Base-by-base conservation (phyloP, 257 asterid species). In the Ligustrum vulgare region DNA sequence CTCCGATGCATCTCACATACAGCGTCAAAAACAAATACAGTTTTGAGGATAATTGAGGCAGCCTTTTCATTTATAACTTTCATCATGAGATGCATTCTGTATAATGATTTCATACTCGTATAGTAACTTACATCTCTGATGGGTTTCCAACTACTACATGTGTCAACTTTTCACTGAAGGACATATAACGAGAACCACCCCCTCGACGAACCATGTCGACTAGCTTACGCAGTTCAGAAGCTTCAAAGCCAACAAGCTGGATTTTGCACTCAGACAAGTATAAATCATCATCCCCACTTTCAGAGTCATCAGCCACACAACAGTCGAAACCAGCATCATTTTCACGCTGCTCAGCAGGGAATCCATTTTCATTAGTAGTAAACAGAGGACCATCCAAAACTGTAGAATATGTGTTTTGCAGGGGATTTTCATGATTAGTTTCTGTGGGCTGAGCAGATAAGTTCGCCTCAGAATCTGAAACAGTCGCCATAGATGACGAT, bases 171-270 rank as follows among this genome's bases (percentile, higher is more conserved):
- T 95, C 96, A 74, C 78, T 81, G 76, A 90, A 79, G 67, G 89
- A 90, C 97, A 87, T 89, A 76, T 88, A 91, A 39, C 98, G 99
- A 82, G 98, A 93, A 70, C 98, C 99, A 72, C 99, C 99, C 23
- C 99, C 99, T 79, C 71, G 88, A 71, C 97, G 96, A 75, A 95
- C 88, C 92, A 95, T 88, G 87, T 85, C 87, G 76, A 95, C 98
- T 73, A 95, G 84, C 82, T 87, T 88, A 81, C 99, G 89, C 84
- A 90, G 73, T 75, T 89, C 92, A 83, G 91, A 84, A 80, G 93
- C 91, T 77, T 84, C 88, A 84, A 95, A 95, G 76, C 99, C 99
- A 72, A 90, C 89, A 32, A 93, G 89, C 79, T 85, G 77, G 77
- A 95, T 88, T 87, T 93, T 91, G 87, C 99, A 95, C 79, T 91